phyloP scores from a whole-genome alignment of 163 green algal species.

The Chloromonas sp. region DNA sequence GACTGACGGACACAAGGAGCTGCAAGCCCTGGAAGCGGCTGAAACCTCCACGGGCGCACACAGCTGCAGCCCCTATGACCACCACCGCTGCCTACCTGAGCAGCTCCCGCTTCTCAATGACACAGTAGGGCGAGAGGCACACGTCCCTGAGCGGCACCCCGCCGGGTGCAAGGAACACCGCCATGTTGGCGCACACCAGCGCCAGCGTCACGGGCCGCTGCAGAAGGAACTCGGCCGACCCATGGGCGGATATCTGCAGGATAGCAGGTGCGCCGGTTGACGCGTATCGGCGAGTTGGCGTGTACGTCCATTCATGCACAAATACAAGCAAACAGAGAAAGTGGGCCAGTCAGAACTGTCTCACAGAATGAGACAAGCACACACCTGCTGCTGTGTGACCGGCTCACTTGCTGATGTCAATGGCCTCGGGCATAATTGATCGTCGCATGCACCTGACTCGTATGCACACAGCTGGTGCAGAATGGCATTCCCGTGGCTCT shows the following conservation, averaged over 20 bases:
- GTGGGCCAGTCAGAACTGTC: neutral
- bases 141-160: constrained; percentile 4
- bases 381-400: no score
- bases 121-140: constrained; percentile 3
- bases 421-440: no score
- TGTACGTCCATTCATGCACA: neutral
- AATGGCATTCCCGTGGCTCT: neutral
- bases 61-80: neutral
- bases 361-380: no score
- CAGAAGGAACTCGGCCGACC: neutral
- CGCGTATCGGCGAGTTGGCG: neutral
- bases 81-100: neutral
- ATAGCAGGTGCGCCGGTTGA: neutral
- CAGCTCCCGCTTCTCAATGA: neutral
- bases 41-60: neutral
- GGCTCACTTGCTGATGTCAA: no score
- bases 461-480: no score
- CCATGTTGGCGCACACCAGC: constrained; percentile 1
- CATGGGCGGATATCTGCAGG: neutral
- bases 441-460: no score
- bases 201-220: neutral
- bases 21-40: no score
- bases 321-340: neutral
- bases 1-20: no score
- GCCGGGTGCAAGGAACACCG: neutral